Evolutionary conservation across 495 filamentous ascomycete species (phyloP).

Genomic region (Choiromyces venosus): DNA sequence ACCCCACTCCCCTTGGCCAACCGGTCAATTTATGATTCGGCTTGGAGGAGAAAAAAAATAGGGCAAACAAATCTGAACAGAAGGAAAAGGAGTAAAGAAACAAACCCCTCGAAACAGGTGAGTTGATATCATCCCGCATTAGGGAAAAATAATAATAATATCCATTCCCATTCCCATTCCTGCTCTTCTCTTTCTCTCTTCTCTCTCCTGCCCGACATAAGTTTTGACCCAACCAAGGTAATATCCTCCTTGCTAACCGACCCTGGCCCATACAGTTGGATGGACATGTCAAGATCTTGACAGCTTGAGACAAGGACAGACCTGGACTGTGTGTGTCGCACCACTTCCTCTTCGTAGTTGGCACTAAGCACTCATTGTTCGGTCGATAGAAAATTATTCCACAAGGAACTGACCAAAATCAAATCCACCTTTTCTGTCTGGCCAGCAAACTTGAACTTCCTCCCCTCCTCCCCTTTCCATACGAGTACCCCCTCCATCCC

Average conservation of each 20-base stretch:
- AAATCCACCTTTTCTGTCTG: background rate
- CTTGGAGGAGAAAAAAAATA: background rate
- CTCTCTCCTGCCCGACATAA: background rate
- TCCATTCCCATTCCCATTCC: background rate
- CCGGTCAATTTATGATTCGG: background rate
- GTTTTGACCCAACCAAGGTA: background rate
- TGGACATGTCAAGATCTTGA: background rate
- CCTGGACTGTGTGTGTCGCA: background rate
- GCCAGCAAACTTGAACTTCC: background rate
- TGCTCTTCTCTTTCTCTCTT: background rate
- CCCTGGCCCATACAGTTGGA: background rate
- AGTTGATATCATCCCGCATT: background rate
- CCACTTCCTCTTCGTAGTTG: background rate
- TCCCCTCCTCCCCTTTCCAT: background rate
- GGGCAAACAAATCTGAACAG: background rate
- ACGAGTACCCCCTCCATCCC: background rate
- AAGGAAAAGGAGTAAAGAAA: background rate
- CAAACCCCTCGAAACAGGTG: background rate
- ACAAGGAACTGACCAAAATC: background rate
- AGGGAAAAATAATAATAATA: background rate
- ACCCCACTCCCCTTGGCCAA: background rate
- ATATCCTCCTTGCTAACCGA: background rate
- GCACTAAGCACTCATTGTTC: background rate
- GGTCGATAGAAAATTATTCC: conserved; percentile 2
- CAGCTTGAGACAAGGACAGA: background rate